Percentiles rank a stretch among this genome's conserved stretches.
Conservation (phyloP, 1,284 basidiomycete species). For the Sporisorium sorghi region DNA sequence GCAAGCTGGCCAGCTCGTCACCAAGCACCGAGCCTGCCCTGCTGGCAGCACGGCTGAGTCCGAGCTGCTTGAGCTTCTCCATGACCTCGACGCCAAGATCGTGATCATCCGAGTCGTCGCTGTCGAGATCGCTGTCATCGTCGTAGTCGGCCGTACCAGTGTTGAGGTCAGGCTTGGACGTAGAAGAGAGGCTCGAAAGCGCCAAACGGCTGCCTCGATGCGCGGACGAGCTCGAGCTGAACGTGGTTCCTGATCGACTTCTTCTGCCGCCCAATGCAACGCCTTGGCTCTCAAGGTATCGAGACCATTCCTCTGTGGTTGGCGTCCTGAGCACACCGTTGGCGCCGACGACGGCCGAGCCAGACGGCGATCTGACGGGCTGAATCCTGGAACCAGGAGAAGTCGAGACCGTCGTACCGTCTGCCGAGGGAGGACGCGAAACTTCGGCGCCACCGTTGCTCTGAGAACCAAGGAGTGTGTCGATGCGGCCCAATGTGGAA, state of each 20-base stretch:
- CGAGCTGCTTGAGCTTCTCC: conserved; percentile 50
- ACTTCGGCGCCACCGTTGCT: conserved; percentile 11
- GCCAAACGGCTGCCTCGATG: conserved; percentile 30
- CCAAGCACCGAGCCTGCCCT: conserved; percentile 52
- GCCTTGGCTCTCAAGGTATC: conserved; percentile 60
- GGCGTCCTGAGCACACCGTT: conserved; percentile 56
- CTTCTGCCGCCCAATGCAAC: conserved; percentile 40
- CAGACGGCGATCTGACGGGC: conserved; percentile 34
- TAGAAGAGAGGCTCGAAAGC: conserved; percentile 20
- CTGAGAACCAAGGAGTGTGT: conserved; percentile 25
- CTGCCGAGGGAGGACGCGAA: conserved; percentile 15
- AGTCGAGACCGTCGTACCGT: conserved; percentile 11
- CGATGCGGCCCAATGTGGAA: conserved; percentile 27
- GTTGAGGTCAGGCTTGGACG: conserved; percentile 20
- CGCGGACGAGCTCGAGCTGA: conserved; percentile 41
- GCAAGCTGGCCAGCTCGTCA: conserved; percentile 46
- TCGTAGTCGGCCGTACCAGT: conserved; percentile 15
- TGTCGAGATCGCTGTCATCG: conserved; percentile 38
- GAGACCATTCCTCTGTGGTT: conserved; percentile 65
- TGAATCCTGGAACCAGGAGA: conserved; percentile 6
- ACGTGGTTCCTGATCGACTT: conserved; percentile 32
- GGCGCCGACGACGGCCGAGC: conserved; percentile 20
- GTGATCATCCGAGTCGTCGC: conserved; percentile 50
- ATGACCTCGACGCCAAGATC: conserved; percentile 42
- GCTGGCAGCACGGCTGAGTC: conserved; percentile 49